Evolutionary conservation across 306 rosid genomes (phyloP).

Genomic region (Quercus parvula): DNA sequence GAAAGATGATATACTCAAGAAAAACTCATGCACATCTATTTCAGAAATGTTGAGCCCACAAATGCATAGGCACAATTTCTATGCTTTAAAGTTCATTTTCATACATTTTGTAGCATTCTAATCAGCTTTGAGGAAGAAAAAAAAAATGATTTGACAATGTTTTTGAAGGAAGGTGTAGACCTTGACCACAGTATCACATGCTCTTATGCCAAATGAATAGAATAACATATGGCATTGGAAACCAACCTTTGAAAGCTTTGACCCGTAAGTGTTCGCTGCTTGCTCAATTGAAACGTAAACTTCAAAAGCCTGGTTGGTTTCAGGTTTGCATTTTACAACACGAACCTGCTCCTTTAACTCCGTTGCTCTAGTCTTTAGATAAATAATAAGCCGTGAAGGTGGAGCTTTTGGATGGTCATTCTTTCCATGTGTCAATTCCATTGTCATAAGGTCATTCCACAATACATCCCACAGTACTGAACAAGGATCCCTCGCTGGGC

Average conservation of each 20-base stretch:
- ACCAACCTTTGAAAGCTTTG: constrained; percentile 65
- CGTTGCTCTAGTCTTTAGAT: constrained; percentile 54
- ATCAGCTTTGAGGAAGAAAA: neutral
- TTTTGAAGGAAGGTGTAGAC: neutral
- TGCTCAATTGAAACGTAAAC: constrained; percentile 77
- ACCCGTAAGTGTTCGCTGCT: constrained; percentile 68
- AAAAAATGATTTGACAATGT: neutral
- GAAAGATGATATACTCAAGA: neutral
- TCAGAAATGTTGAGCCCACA: neutral
- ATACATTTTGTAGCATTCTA: neutral
- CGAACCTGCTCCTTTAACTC: constrained; percentile 65
- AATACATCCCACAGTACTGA: constrained; percentile 87
- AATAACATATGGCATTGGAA: constrained; percentile 4
- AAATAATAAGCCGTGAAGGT: constrained; percentile 65
- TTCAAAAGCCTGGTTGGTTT: constrained; percentile 62
- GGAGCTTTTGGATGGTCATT: constrained; percentile 70
- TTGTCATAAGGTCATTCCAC: constrained; percentile 72
- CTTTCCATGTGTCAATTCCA: constrained; percentile 75
- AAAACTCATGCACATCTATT: neutral
- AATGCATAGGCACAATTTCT: neutral
- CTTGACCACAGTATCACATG: neutral
- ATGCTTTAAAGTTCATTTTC: neutral
- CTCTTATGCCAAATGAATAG: neutral
- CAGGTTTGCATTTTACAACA: constrained; percentile 62
- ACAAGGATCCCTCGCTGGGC: constrained; percentile 95